Base-by-base conservation (phyloP, 306 rosid species). In the Trifolium subterraneum region DNA sequence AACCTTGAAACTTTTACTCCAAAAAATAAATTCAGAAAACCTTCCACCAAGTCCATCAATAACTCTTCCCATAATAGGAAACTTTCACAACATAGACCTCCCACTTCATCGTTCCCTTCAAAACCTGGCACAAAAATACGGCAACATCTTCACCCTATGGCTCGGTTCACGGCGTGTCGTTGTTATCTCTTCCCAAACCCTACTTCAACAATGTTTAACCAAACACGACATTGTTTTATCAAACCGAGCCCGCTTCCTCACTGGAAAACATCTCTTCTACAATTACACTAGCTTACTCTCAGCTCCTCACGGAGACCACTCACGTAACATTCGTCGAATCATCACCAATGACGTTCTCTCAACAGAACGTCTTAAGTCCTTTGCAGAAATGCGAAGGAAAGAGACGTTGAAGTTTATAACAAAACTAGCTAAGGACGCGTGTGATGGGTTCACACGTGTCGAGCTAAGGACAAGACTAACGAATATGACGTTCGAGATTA, bases 251-350 rank as follows among this genome's bases (percentile, higher is more conserved):
- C 72, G 36, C 0, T 63, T 81, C 0, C 70, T 82, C 27, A 4
- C 68, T 0, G 87, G 85, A 42, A 90, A 90, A 29, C 65, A 84
- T 77, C 6, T 87, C 2, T 83, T 76, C 75, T 90, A 90, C 83
- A 77, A 87, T 77, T 54, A 68, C 74, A 84, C 92, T 23, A 82
- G 79, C 47, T 6, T 90, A 5, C 51, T 41, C 0, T 10, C 36
- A 8, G 4, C 88, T 1, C 60, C 87, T 2, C 78, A 86, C 22
- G 89, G 92, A 0, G 90, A 87, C 19, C 90, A 87, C 59, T 90
- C 92, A 90, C 90, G 90, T 14, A 90, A 86, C 80, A 84, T 90
- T 7, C 96, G 92, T 45, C 87, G 89, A 14, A 81, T 90, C 12
- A 80, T 81, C 4, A 0, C 87, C 11, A 60, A 75, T 0, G 89